phyloP scores from a whole-genome alignment of 257 asterid genomes.

The Eucommia ulmoides region DNA sequence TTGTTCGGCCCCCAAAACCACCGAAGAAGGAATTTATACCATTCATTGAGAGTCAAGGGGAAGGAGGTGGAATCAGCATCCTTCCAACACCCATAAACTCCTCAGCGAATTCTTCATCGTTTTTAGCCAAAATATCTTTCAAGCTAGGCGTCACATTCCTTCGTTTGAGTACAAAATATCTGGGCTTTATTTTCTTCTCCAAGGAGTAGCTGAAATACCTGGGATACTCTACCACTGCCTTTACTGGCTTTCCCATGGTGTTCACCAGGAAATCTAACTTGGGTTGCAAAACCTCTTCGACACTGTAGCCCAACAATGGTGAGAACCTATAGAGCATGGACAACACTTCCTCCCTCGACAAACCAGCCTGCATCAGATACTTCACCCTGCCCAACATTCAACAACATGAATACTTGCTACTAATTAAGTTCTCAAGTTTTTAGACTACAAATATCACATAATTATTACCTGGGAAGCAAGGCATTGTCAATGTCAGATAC shows the following conservation, averaged over 20 bases:
- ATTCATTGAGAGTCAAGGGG: no score
- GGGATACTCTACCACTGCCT: constrained; percentile 71
- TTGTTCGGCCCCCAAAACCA: no score
- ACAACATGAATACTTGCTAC: not conserved
- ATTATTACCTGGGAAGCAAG: constrained; percentile 69
- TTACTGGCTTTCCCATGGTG: constrained; percentile 56
- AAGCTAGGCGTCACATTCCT: constrained; percentile 45
- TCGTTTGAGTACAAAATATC: constrained; percentile 57
- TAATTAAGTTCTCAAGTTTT: not conserved
- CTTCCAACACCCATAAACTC: constrained; percentile 40
- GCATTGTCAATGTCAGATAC: constrained; percentile 69
- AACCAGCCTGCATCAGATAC: constrained; percentile 51
- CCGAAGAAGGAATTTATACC: no score
- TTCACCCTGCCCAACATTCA: constrained; percentile 33
- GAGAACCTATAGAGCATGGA: constrained; percentile 75
- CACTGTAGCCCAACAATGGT: constrained; percentile 81
- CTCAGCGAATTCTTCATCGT: constrained; percentile 71
- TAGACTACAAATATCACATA: not conserved
- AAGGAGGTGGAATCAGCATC: constrained; percentile 30
- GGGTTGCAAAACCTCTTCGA: constrained; percentile 67
- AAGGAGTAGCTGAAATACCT: constrained; percentile 92
- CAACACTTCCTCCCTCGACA: constrained; percentile 51
- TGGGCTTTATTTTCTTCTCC: constrained; percentile 90
- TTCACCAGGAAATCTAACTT: constrained; percentile 57
- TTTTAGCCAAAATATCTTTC: constrained; percentile 79